Evolutionary conservation across 2,329 filamentous ascomycete species (phyloP).

Genomic region (Blastomyces gilchristii): DNA sequence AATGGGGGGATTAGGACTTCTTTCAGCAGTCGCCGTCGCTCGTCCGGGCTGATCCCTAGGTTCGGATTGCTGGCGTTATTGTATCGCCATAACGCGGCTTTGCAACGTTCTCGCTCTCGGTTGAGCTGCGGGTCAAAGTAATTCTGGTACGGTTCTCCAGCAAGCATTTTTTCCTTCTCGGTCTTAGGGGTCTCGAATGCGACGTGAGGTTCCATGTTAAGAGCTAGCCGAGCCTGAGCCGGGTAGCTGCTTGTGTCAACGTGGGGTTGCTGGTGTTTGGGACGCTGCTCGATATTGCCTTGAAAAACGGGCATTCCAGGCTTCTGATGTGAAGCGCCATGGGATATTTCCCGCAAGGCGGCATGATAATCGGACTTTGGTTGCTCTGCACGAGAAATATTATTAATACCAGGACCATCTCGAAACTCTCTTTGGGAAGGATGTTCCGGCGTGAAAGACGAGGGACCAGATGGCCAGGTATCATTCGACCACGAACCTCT

Average conservation of each 20-base stretch:
- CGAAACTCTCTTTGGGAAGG: constrained; percentile 32
- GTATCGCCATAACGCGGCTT: constrained; percentile 69
- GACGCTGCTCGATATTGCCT: constrained; percentile 28
- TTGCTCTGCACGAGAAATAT: constrained; percentile 28
- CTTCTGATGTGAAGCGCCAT: constrained; percentile 27
- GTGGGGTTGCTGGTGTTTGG: constrained; percentile 22
- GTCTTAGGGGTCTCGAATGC: constrained; percentile 40
- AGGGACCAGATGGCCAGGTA: constrained; percentile 30
- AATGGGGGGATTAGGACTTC: constrained; percentile 30
- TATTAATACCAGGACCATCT: constrained; percentile 31
- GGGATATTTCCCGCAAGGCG: constrained; percentile 32
- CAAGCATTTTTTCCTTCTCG: constrained; percentile 86
- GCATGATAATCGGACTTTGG: constrained; percentile 33
- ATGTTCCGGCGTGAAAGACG: constrained; percentile 30
- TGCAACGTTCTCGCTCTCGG: constrained; percentile 76
- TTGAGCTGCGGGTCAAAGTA: constrained; percentile 62
- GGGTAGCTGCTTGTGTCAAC: constrained; percentile 34
- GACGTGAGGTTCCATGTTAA: constrained; percentile 34
- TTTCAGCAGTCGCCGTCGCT: constrained; percentile 31
- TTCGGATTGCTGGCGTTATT: constrained; percentile 73
- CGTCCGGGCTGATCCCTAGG: constrained; percentile 52
- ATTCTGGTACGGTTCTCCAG: constrained; percentile 66
- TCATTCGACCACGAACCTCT: constrained; percentile 34
- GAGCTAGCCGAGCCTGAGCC: constrained; percentile 34
- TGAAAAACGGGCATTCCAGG: constrained; percentile 30